These are phyloP conservation scores for Melampsora abietis-canadensis DNA, from an alignment of 1,284 basidiomycete genomes.

Conservation along the genomic window DNA sequence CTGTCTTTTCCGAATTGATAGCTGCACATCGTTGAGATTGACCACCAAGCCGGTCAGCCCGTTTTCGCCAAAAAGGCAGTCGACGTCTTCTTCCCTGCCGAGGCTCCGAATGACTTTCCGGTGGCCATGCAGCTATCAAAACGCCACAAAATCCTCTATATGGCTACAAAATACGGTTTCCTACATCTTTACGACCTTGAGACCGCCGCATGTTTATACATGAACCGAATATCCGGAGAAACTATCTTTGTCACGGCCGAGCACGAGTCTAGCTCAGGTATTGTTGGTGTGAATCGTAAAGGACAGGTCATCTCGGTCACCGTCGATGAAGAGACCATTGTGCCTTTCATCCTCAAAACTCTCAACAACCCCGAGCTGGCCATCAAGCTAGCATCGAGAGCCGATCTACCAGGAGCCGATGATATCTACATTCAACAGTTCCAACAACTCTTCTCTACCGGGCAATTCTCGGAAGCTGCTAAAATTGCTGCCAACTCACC, in stretches of 20 bases:
- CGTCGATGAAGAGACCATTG: slow-evolving; percentile 91
- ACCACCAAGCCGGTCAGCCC: slow-evolving; percentile 92
- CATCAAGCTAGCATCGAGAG: slow-evolving; percentile 94
- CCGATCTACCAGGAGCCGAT: slow-evolving; percentile 95
- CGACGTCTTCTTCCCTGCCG: slow-evolving; percentile 98
- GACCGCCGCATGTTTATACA: slow-evolving; percentile 97
- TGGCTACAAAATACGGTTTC: slow-evolving; percentile 98
- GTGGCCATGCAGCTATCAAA: slow-evolving; percentile 98
- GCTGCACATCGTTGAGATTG: slow-evolving; percentile 98
- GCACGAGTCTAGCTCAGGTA: slow-evolving; percentile 88
- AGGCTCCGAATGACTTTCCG: slow-evolving; percentile 98
- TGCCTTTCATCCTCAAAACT: slow-evolving; percentile 88
- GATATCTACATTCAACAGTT: slow-evolving; percentile 96
- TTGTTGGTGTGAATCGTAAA: slow-evolving; percentile 99
- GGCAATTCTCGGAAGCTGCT: slow-evolving; percentile 92
- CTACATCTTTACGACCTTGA: slow-evolving; percentile 99
- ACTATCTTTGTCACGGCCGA: slow-evolving; percentile 99
- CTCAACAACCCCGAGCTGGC: slow-evolving; percentile 97
- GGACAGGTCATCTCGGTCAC: slow-evolving; percentile 96
- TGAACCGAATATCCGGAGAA: slow-evolving; percentile 99
- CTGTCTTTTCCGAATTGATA: slow-evolving; percentile 52
- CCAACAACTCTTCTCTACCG: slow-evolving; percentile 82
- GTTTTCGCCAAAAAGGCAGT: slow-evolving; percentile 92
- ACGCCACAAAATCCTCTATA: slow-evolving; percentile 93
- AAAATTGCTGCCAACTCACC: slow-evolving; percentile 98